phyloP scores from a whole-genome alignment of 2,329 filamentous ascomycete genomes.

The Colletotrichum sp. region DNA sequence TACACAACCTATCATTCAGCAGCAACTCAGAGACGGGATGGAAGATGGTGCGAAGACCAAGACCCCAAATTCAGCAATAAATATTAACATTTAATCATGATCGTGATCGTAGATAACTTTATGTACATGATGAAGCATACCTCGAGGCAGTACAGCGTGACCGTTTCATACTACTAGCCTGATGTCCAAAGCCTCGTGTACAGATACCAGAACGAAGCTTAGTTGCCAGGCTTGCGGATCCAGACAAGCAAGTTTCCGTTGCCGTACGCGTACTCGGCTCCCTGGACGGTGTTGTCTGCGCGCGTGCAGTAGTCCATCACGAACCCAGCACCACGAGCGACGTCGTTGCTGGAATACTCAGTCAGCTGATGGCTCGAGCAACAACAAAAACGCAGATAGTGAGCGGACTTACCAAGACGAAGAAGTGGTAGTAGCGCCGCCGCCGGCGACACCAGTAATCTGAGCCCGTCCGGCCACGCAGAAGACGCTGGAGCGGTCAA shows the following conservation, averaged over 20 bases:
- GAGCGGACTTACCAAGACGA: constrained; percentile 6
- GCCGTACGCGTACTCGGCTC: not conserved
- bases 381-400: not conserved
- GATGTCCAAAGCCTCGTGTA: not conserved
- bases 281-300: constrained; percentile 15
- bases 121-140: not conserved
- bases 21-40: not conserved
- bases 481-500: not conserved
- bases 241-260: constrained; percentile 5
- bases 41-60: not conserved
- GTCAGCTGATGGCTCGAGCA: not conserved
- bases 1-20: not conserved
- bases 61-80: not conserved
- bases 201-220: not conserved
- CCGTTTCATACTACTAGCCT: not conserved
- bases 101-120: not conserved
- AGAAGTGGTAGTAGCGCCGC: not conserved
- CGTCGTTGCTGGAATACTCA: not conserved
- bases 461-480: not conserved
- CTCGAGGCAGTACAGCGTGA: not conserved
- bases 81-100: not conserved
- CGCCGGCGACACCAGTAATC: not conserved
- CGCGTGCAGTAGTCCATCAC: constrained; percentile 17
- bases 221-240: not conserved
- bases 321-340: constrained; percentile 12